Evolutionary conservation across 2,329 filamentous ascomycete genomes (phyloP), one percentile per base, ranked within the genome.

Genomic region (Didymella arachidicola): DNA sequence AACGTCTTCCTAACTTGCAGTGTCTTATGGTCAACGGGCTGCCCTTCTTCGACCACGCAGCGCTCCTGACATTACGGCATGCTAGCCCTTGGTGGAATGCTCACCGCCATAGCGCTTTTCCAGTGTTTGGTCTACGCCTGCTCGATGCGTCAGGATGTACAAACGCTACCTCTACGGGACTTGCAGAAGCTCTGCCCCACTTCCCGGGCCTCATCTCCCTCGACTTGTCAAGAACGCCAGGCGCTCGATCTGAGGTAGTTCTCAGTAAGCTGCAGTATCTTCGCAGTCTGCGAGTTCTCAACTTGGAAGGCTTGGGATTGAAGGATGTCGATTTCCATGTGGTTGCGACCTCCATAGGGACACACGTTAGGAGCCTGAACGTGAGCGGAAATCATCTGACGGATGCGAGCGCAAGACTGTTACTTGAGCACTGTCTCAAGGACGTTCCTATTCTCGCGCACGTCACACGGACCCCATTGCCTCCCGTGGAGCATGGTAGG

Each of bases 41-140:
- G 46, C 84, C 85, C 0, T 87, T 87, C 68, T 87, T 88, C 66
- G 86, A 88, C 56, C 85, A 88, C 68, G 81, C 81, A 59, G 79
- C 84, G 18, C 79, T 88, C 53, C 75, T 81, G 56, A 82, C 81
- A 2, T 67, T 87, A 53, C 80, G 77, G 51, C 68, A 75, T 52
- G 61, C 70, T 38, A 77, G 71, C 60, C 43, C 60, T 12, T 69
- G 65, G 61, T 67, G 69, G 57, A 67, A 57, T 18, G 59, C 65
- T 12, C 64, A 58, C 18, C 69, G 60, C 16, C 62, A 61, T 1
- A 60, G 53, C 57, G 64, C 70, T 34, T 74, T 75, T 30, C 78
- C 78, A 11, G 69, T 68, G 1, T 79, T 84, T 63, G 79, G 79
- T 18, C 69, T 87, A 26, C 83, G 85, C 29, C 73, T 88, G 4